These are phyloP conservation scores for Linnemannia exigua DNA, from an alignment of 192 early-diverging fungal genomes.

Conservation along the genomic window DNA sequence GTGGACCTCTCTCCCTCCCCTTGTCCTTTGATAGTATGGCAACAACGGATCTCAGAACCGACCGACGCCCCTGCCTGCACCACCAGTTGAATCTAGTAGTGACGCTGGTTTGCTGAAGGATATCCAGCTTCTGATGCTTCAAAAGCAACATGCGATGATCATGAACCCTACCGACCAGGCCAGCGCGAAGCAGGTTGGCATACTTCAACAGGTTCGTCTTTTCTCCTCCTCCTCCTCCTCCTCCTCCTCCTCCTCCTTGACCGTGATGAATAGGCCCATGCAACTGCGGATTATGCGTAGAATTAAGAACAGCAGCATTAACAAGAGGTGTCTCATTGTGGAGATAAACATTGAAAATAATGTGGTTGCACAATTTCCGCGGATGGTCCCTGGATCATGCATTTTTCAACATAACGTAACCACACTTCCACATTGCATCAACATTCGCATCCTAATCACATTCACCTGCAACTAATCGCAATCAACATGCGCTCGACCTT, in stretches of 20 bases:
- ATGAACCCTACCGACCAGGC: constrained; percentile 40
- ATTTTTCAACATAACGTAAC: constrained; percentile 10
- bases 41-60: constrained; percentile 22
- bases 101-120: constrained; percentile 44
- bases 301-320: too few species aligned
- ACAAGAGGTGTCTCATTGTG: background rate
- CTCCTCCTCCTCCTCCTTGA: background rate
- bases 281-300: constrained; percentile 6
- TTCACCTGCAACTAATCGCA: background rate
- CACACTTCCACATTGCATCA: constrained; percentile 39
- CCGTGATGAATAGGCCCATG: background rate
- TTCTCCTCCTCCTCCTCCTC: background rate
- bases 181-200: constrained; percentile 36
- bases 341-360: constrained; percentile 13
- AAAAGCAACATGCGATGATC: constrained; percentile 45
- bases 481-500: background rate
- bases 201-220: constrained; percentile 49
- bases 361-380: too few species aligned
- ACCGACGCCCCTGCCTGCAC: background rate
- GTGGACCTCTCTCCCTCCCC: background rate
- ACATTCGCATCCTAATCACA: background rate
- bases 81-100: constrained; percentile 6
- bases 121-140: constrained; percentile 44
- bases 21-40: background rate
- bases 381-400: background rate